Base-by-base conservation (phyloP, 2,329 filamentous ascomycete species). In the Pseudogymnoascus sp. region DNA sequence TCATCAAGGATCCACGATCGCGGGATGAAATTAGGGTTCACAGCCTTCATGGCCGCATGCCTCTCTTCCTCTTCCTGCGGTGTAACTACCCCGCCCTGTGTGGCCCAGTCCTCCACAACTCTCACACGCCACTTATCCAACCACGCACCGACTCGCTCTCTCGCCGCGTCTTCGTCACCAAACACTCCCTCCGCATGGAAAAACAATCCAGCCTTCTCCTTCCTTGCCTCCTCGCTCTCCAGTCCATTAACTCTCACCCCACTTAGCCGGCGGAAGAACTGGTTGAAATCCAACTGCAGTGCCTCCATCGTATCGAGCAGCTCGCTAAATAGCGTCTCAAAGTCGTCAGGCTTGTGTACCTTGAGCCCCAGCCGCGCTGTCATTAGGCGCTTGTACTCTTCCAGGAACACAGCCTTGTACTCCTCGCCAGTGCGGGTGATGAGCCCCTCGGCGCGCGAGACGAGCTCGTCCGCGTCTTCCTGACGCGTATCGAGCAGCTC, bases 1-100 rank as follows among this genome's bases (percentile, higher is more conserved):
- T 99, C 94, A 72, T 97, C 93, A 17, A 99, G 80, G 60, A 99
- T 84, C 92, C 93, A 99, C 15, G 89, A 87, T 55, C 92, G 84
- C 0, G 94, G 91, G 0, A 97, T 80, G 70, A 99, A 99, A 77
- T 90, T 96, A 2, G 94, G 94, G 71, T 99, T 99, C 21, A 92
- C 89, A 27, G 78, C 80, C 77, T 89, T 91, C 94, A 97, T 97
- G 10, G 83, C 84, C 31, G 71, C 74, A 63, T 86, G 83, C 65
- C 93, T 81, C 68, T 88, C 83, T 2, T 76, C 78, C 55, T 95
- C 87, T 6, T 5, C 48, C 33, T 39, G 17, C n/a, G 17, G 13
- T 27, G 21, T 41, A 17, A 59, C 33, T 12, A 5, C 48, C 2
- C 71, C 73, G 0, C 75, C 75, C 3, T 78, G 78, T 5, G 79